These are phyloP conservation scores for Arachis monticola DNA, from an alignment of 331 rosid genomes.

Conservation along the genomic window DNA sequence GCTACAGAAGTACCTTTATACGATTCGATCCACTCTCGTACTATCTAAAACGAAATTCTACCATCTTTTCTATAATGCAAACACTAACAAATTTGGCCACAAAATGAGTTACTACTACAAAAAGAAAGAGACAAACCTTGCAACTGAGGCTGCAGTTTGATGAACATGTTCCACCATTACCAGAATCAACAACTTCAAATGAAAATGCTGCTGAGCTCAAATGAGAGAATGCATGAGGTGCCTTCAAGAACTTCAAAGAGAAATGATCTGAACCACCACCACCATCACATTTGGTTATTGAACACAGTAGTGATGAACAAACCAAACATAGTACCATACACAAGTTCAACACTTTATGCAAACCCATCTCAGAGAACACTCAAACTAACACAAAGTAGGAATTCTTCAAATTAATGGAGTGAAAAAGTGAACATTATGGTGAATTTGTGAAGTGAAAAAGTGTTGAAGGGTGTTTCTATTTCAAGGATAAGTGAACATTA, in stretches of 20 bases:
- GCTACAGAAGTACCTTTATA: too few species aligned
- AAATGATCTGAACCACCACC: constrained; percentile 46
- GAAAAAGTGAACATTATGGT: constrained; percentile 40
- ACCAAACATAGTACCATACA: constrained; percentile 47
- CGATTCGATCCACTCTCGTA: too few species aligned
- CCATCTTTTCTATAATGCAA: background rate
- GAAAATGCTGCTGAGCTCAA: constrained; percentile 70
- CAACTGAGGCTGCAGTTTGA: constrained; percentile 70
- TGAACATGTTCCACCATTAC: constrained; percentile 45
- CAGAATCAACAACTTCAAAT: constrained; percentile 57
- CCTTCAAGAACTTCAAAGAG: constrained; percentile 70
- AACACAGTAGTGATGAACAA: constrained; percentile 45
- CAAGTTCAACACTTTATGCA: constrained; percentile 42
- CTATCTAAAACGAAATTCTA: too few species aligned
- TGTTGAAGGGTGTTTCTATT: constrained; percentile 42
- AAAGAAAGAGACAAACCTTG: constrained; percentile 58
- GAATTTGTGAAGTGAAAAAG: constrained; percentile 33
- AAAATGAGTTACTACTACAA: background rate
- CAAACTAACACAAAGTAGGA: background rate
- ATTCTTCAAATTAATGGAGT: background rate
- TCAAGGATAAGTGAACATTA: constrained; percentile 40
- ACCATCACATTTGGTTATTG: constrained; percentile 40
- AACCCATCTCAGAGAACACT: constrained; percentile 50
- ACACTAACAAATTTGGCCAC: background rate
- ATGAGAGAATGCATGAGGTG: constrained; percentile 76